These are phyloP conservation scores for Pyrenopolyporus hunteri DNA, from an alignment of 495 filamentous ascomycete genomes.

Conservation along the genomic window DNA sequence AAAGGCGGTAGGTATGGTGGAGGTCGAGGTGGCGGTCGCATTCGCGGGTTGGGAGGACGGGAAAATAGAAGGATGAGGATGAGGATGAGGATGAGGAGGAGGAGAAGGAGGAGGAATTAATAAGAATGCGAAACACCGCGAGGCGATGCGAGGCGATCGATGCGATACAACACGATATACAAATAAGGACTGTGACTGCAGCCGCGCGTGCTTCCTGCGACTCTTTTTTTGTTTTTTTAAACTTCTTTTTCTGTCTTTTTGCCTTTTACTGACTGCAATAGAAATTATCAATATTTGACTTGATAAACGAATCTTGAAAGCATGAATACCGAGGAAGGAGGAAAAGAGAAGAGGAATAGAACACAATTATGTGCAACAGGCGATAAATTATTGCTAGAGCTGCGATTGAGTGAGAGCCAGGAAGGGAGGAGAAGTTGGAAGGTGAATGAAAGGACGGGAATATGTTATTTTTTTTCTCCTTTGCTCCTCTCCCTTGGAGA, in stretches of 20 bases:
- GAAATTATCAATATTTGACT: constrained; percentile 15
- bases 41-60: not conserved
- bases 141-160: constrained; percentile 17
- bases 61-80: not conserved
- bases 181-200: constrained; percentile 5
- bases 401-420: not conserved
- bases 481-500: not conserved
- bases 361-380: not conserved
- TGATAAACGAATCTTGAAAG: constrained; percentile 1
- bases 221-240: not conserved
- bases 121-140: constrained; percentile 18
- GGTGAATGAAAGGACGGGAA: not conserved
- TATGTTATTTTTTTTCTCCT: not conserved
- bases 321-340: not conserved
- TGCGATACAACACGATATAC: constrained; percentile 16
- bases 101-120: constrained; percentile 2
- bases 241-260: not conserved
- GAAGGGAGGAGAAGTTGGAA: not conserved
- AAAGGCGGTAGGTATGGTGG: not conserved
- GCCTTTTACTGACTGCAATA: not conserved
- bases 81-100: not conserved
- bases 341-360: no score
- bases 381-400: not conserved
- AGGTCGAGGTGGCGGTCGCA: constrained; percentile 6
- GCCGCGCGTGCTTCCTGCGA: not conserved